Evolutionary conservation across 805 yeast species (phyloP).

Genomic region (Ogataea pini): DNA sequence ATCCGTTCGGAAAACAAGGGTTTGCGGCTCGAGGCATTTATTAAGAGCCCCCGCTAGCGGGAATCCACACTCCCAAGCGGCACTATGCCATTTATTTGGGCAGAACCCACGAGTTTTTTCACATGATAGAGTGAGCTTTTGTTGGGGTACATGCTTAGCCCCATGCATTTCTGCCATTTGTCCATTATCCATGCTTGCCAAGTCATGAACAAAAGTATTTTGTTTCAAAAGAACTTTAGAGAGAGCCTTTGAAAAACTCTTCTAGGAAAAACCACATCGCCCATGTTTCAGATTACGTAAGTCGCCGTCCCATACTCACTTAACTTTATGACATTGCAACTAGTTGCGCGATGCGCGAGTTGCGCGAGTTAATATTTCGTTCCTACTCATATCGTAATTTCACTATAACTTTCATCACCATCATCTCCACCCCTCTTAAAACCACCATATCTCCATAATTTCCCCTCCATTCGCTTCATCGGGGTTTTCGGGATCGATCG

Average conservation of each 20-base stretch:
- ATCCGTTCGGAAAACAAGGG: not conserved
- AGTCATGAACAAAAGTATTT: too few relatives aligned
- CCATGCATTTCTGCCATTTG: not conserved
- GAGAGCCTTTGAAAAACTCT: too few relatives aligned
- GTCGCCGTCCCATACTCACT: too few relatives aligned
- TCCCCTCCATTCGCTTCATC: constrained; percentile 3
- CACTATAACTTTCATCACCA: not conserved
- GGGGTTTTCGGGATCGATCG: constrained; percentile 50
- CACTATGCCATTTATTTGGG: not conserved
- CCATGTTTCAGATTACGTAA: too few relatives aligned
- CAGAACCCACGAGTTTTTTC: not conserved
- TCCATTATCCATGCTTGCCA: not conserved
- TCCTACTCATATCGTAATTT: too few relatives aligned
- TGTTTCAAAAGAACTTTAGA: too few relatives aligned
- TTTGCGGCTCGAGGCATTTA: constrained; percentile 3
- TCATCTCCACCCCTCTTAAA: not conserved
- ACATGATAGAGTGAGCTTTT: not conserved
- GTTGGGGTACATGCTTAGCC: not conserved
- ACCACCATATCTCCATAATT: not conserved
- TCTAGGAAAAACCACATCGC: too few relatives aligned
- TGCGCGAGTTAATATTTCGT: too few relatives aligned
- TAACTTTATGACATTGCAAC: too few relatives aligned
- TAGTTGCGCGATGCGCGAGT: too few relatives aligned
- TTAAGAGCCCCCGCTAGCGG: not conserved
- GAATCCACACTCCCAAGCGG: not conserved